A percentile compares a stretch with the other conserved stretches of the same genome.
Evolutionary conservation across 2,329 filamentous ascomycete genomes (phyloP).

Genomic region (Monilinia fructigena): DNA sequence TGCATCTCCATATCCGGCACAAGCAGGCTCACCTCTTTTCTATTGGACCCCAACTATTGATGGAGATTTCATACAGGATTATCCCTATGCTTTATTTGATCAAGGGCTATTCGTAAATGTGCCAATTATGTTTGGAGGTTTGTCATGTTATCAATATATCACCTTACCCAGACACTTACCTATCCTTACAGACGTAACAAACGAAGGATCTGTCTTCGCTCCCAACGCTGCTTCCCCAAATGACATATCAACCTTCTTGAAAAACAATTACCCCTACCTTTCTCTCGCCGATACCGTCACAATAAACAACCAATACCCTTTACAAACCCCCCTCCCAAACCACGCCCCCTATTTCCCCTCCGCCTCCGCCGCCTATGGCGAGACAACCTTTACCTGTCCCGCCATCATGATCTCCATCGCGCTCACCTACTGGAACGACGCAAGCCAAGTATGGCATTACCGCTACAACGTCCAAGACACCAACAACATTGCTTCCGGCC

Average conservation of each 20-base stretch:
- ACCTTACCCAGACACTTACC: neutral
- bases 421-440: conserved; percentile 34
- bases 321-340: conserved; percentile 37
- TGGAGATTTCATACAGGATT: conserved; percentile 44
- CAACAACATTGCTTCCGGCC: conserved; percentile 40
- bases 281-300: conserved; percentile 34
- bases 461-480: conserved; percentile 48
- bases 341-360: conserved; percentile 43
- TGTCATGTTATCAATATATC: conserved; percentile 2
- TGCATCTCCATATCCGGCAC: conserved; percentile 43
- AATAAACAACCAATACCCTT: conserved; percentile 40
- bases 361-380: conserved; percentile 46
- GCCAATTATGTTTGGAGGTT: conserved; percentile 44
- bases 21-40: conserved; percentile 39
- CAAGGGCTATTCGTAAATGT: conserved; percentile 43
- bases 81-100: conserved; percentile 42
- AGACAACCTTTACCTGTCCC: conserved; percentile 51
- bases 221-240: conserved; percentile 40
- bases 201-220: conserved; percentile 60
- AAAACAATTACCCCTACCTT: conserved; percentile 42
- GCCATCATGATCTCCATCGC: conserved; percentile 44
- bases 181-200: conserved; percentile 41
- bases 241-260: conserved; percentile 41
- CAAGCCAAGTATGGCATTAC: conserved; percentile 47
- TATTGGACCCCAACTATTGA: conserved; percentile 47